A percentile compares a stretch with the other conserved stretches of the same genome.
phyloP scores from a whole-genome alignment of 441 rosid species.

The Gossypium schwendimanii region DNA sequence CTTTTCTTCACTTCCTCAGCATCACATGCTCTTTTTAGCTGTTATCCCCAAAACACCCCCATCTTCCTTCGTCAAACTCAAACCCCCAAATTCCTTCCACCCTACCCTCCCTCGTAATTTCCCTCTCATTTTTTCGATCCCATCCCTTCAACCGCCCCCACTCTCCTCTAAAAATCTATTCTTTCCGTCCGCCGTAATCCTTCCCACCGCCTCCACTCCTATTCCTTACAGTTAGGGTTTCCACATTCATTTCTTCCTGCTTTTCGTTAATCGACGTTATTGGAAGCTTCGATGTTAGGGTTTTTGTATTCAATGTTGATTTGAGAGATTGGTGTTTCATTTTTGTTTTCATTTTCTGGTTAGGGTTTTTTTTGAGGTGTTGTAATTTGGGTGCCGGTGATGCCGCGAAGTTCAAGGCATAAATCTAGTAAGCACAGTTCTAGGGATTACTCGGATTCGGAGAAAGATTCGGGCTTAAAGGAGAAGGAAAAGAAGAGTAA shows the following conservation, averaged over 20 bases:
- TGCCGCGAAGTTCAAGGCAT: constrained; percentile 90
- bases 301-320: constrained; percentile 4
- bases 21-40: constrained; percentile 15
- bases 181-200: constrained; percentile 14
- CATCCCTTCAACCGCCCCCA: background rate
- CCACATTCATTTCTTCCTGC: background rate
- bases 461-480: constrained; percentile 59
- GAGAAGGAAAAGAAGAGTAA: constrained; percentile 65
- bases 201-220: constrained; percentile 6
- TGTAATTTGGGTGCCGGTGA: constrained; percentile 23
- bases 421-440: constrained; percentile 85
- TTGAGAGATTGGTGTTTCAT: constrained; percentile 5
- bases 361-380: background rate
- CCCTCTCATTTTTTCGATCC: constrained; percentile 12
- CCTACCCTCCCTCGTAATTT: constrained; percentile 23
- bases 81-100: background rate
- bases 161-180: background rate
- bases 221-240: constrained; percentile 20
- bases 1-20: background rate
- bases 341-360: background rate
- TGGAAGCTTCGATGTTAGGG: constrained; percentile 12
- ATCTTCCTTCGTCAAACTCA: background rate
- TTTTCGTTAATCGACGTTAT: background rate
- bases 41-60: constrained; percentile 22
- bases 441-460: constrained; percentile 86